Evolutionary conservation across 2,329 filamentous ascomycete species (phyloP), one percentile per base, ranked within the genome.

Genomic region (Chaetothyriales sp.): DNA sequence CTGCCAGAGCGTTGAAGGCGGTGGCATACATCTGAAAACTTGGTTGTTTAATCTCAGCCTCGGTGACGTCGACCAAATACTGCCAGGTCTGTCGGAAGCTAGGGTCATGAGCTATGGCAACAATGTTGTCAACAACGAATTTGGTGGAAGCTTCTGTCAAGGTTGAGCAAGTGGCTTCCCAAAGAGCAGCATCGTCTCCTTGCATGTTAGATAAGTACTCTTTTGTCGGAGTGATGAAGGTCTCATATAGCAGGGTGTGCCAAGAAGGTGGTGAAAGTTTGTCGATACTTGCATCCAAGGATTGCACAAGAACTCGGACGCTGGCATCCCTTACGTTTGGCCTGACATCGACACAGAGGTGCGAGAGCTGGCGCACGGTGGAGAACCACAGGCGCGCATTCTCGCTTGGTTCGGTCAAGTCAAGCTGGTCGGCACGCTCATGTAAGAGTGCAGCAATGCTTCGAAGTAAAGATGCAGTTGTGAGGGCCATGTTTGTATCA

Each of bases 381-480:
- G 47, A 37, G 44, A 51, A 53, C 58, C 58, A 60, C 10, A 60
- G 51, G 20, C 43, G n/a, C 1, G 50, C 56, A 22, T 46, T 43
- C 15, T 46, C 49, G 5, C 50, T 28, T 18, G 43, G 10, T 37
- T 47, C 43, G 18, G 33, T 19, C 37, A 22, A 7, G 18, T 49
- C 22, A 18, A 51, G 7, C 19, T 46, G 44, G 13, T 50, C 46
- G 10, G 18, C 25, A 22, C 9, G 10, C 37, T 29, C 43, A 6
- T 55, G 44, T 40, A 47, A 20, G 7, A 47, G 46, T 28, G 46
- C 89, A 0, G 90, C 95, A 6, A 95, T 78, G 50, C 90, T 89
- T 88, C 89, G 95, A 66, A 95, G 94, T 64, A 94, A 92, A 0
- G 90, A 95, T 7, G 95, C 86, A 1, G 89, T 92, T 33, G 92